Evolutionary conservation across 2,329 filamentous ascomycete genomes (phyloP).

Genomic region (Davidsoniella eucalypti): DNA sequence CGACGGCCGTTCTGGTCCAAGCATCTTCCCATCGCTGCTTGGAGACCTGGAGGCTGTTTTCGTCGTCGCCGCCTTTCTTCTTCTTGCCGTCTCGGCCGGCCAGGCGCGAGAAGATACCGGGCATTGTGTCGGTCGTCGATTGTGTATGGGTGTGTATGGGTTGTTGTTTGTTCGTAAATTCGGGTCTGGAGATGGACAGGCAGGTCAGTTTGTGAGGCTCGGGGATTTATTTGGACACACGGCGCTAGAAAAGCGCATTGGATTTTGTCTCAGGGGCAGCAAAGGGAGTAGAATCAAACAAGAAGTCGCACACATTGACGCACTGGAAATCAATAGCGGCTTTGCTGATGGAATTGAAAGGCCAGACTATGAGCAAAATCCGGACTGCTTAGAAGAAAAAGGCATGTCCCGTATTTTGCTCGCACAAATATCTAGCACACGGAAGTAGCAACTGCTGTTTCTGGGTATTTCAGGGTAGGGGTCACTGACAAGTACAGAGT

Average conservation of each 20-base stretch:
- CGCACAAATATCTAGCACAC: too few species aligned
- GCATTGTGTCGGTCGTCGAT: constrained; percentile 26
- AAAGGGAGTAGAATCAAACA: neutral
- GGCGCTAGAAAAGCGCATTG: too few species aligned
- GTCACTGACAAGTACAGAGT: too few species aligned
- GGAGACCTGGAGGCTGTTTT: constrained; percentile 32
- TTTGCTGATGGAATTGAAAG: too few species aligned
- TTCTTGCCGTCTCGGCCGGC: constrained; percentile 63
- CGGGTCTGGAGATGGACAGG: neutral
- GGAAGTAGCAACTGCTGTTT: too few species aligned
- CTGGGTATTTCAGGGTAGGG: too few species aligned
- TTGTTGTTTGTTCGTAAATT: neutral
- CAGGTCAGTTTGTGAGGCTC: neutral
- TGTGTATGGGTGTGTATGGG: neutral
- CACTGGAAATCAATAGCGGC: too few species aligned
- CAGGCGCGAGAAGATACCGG: constrained; percentile 45
- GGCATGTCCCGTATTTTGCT: too few species aligned
- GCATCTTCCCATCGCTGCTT: constrained; percentile 79
- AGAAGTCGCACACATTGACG: too few species aligned
- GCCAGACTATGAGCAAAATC: too few species aligned
- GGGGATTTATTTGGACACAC: too few species aligned
- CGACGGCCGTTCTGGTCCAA: constrained; percentile 66
- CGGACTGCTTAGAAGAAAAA: too few species aligned
- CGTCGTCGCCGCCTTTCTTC: constrained; percentile 42
- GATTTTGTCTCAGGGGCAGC: constrained; percentile 5